Conservation (phyloP, 805 yeast genomes). For the Ogataea pini region DNA sequence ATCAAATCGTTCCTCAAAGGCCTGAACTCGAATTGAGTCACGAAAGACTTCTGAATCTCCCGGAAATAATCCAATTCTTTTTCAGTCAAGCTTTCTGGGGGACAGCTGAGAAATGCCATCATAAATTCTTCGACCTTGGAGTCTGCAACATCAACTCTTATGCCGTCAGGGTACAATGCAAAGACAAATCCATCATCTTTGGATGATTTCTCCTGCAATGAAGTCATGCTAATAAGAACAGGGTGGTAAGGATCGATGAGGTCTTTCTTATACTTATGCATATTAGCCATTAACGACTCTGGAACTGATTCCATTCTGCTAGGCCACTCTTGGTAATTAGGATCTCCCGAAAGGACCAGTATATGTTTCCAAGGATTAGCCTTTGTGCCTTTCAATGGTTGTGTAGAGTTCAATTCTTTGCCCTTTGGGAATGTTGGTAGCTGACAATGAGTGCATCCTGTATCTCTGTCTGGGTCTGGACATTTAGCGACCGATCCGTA, state of each 20-base stretch:
- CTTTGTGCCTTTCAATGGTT: conserved; percentile 48
- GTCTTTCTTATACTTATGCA: conserved; percentile 37
- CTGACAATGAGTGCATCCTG: conserved; percentile 63
- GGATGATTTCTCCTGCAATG: conserved; percentile 26
- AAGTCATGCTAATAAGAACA: conserved; percentile 48
- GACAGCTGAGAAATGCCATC: conserved; percentile 42
- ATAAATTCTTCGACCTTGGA: conserved; percentile 39
- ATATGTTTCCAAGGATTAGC: conserved; percentile 57
- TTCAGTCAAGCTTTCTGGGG: conserved; percentile 18
- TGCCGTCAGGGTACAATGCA: conserved; percentile 54
- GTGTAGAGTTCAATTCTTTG: conserved; percentile 42
- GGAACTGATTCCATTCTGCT: conserved; percentile 52
- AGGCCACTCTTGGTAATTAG: conserved; percentile 44
- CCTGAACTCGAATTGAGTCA: conserved; percentile 14
- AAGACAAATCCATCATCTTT: conserved; percentile 28
- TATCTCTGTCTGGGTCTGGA: conserved; percentile 53
- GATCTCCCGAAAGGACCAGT: conserved; percentile 48
- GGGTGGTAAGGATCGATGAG: conserved; percentile 48
- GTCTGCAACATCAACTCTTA: conserved; percentile 39
- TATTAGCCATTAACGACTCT: conserved; percentile 42
- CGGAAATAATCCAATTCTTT: conserved; percentile 10
- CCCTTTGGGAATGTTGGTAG: conserved; percentile 43
- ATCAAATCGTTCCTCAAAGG: conserved; percentile 36
- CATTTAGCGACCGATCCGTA: conserved; percentile 34
- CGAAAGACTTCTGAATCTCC: conserved; percentile 16